phyloP scores from a whole-genome alignment of 1,284 basidiomycete species.

The Paramarasmius palmivorus region DNA sequence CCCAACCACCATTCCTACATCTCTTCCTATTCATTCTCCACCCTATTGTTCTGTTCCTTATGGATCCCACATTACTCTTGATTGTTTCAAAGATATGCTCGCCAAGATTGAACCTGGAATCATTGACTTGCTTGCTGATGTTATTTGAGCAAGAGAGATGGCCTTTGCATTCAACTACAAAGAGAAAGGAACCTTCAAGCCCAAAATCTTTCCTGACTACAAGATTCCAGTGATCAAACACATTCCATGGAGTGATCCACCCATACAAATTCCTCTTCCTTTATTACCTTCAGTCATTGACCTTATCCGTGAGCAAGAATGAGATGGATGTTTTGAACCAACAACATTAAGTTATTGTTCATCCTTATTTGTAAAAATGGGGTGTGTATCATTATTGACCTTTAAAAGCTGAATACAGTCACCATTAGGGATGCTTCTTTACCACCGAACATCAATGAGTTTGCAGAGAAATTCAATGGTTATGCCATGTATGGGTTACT shows the following conservation, averaged over 20 bases:
- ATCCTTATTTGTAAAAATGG: constrained; percentile 29
- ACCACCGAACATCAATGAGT: constrained; percentile 28
- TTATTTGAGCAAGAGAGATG: constrained; percentile 19
- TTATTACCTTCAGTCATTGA: constrained; percentile 22
- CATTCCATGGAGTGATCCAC: constrained; percentile 28
- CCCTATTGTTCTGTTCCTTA: too few species aligned
- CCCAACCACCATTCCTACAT: too few species aligned
- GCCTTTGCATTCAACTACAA: constrained; percentile 27
- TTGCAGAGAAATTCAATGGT: constrained; percentile 31
- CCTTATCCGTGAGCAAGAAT: constrained; percentile 21
- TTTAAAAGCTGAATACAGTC: constrained; percentile 32
- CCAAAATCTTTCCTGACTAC: constrained; percentile 31
- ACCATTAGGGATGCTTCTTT: constrained; percentile 29
- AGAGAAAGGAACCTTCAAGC: constrained; percentile 29
- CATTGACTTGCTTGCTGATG: constrained; percentile 22
- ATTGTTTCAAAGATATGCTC: constrained; percentile 15
- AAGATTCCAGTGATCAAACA: constrained; percentile 32
- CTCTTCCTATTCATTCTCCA: too few species aligned
- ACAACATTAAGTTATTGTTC: constrained; percentile 31
- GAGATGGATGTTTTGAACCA: constrained; percentile 31
- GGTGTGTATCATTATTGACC: constrained; percentile 30
- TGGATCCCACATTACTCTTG: too few species aligned
- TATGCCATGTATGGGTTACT: constrained; percentile 24
- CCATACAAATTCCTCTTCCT: constrained; percentile 27
- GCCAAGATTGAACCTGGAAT: constrained; percentile 12